phyloP scores from a whole-genome alignment of 2,329 filamentous ascomycete genomes.

The Phialophora expanda region DNA sequence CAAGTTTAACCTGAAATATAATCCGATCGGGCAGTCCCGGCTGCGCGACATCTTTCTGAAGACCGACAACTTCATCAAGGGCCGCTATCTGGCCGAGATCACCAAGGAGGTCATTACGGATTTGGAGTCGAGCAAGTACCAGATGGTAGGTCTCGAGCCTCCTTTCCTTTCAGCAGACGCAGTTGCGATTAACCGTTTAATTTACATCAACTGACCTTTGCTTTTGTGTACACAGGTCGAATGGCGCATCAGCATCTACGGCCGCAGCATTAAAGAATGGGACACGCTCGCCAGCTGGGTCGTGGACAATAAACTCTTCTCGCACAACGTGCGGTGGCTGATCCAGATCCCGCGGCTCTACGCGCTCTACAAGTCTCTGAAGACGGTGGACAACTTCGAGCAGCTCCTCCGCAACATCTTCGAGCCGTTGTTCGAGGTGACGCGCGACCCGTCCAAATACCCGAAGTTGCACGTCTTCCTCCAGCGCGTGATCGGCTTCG shows the following conservation, averaged over 20 bases:
- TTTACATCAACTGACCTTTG: neutral
- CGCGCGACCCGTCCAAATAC: constrained; percentile 80
- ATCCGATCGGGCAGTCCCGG: constrained; percentile 93
- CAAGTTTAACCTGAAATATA: constrained; percentile 99
- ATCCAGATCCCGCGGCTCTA: constrained; percentile 94
- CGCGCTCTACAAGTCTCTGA: constrained; percentile 91
- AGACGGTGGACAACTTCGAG: constrained; percentile 86
- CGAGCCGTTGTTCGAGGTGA: constrained; percentile 91
- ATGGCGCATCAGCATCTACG: constrained; percentile 98
- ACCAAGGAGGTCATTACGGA: constrained; percentile 98
- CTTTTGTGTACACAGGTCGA: constrained; percentile 61
- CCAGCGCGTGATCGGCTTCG: constrained; percentile 93
- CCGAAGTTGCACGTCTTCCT: constrained; percentile 94
- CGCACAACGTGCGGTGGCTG: constrained; percentile 95
- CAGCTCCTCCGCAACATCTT: constrained; percentile 91
- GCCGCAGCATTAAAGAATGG: constrained; percentile 90
- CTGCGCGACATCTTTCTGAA: constrained; percentile 98
- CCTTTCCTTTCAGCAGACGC: neutral
- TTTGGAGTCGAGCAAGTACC: constrained; percentile 97
- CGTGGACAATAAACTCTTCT: constrained; percentile 96
- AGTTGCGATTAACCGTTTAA: neutral
- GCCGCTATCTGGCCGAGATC: constrained; percentile 93
- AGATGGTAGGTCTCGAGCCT: constrained; percentile 67
- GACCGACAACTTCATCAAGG: constrained; percentile 96
- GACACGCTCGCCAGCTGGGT: constrained; percentile 98